Evolutionary conservation across 2,329 filamentous ascomycete species (phyloP).

Genomic region (Fusarium newnesense): DNA sequence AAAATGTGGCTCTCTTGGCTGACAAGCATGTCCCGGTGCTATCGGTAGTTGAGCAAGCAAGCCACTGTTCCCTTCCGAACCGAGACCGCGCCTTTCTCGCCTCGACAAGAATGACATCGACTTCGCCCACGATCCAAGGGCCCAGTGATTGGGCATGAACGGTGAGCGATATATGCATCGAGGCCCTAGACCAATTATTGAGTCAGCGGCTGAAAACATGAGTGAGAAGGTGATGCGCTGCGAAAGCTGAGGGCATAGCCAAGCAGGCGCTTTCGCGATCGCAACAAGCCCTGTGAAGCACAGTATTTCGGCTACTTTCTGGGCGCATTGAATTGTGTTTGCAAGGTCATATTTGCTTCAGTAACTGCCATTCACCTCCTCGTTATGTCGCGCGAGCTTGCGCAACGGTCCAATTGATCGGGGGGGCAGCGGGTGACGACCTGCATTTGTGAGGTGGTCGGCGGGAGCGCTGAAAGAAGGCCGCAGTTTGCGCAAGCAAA

Average conservation of each 20-base stretch:
- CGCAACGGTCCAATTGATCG: neutral
- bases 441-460: neutral
- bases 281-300: neutral
- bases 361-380: neutral
- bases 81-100: neutral
- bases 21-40: conserved; percentile 6
- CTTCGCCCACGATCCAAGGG: neutral
- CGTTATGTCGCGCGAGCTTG: neutral
- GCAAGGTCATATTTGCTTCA: neutral
- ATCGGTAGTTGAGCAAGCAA: conserved; percentile 10
- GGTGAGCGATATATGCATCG: neutral
- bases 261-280: too few species aligned
- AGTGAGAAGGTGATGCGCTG: neutral
- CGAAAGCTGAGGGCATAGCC: neutral
- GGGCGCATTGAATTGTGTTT: neutral
- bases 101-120: neutral
- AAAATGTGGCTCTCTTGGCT: conserved; percentile 4
- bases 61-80: neutral
- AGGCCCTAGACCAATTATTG: neutral
- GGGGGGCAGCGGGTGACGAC: neutral
- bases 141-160: neutral
- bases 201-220: neutral
- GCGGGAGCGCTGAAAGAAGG: neutral
- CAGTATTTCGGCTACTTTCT: accelerated
- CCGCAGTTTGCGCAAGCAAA: neutral